Evolutionary conservation across 768 basidiomycete species (phyloP).

Genomic region (Cubamyces sp.): DNA sequence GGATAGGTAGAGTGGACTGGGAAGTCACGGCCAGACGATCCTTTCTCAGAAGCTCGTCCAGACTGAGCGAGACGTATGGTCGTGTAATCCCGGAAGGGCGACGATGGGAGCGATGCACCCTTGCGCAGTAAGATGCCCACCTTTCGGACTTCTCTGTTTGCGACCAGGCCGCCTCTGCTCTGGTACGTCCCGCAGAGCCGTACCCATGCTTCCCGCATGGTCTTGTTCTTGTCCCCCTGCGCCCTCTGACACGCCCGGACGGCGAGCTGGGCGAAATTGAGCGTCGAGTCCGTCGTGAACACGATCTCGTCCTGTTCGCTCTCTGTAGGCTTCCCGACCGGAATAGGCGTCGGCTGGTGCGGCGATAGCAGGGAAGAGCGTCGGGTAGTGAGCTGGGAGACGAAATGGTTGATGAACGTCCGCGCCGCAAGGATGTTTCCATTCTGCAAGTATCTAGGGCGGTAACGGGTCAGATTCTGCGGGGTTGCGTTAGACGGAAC

Average conservation of each 20-base stretch:
- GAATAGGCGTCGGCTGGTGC: conserved; percentile 47
- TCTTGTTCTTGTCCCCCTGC: conserved; percentile 77
- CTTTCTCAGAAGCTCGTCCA: conserved; percentile 17
- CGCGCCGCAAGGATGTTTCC: conserved; percentile 92
- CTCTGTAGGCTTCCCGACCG: conserved; percentile 47
- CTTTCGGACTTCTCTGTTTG: conserved; percentile 62
- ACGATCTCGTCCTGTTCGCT: conserved; percentile 59
- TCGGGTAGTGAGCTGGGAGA: conserved; percentile 59
- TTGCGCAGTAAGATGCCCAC: conserved; percentile 44
- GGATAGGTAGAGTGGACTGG: conserved; percentile 5
- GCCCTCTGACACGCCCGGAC: conserved; percentile 87
- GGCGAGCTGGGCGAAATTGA: conserved; percentile 92
- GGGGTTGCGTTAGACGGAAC: not conserved
- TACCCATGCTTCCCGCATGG: conserved; percentile 82
- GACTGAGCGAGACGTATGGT: conserved; percentile 11
- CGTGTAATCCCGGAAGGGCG: conserved; percentile 14
- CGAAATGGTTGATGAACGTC: conserved; percentile 87
- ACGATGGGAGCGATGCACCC: conserved; percentile 15
- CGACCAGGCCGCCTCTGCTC: conserved; percentile 64
- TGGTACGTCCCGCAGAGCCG: conserved; percentile 85
- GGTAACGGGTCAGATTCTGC: conserved; percentile 11
- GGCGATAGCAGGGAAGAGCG: conserved; percentile 47
- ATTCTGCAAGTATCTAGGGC: conserved; percentile 70
- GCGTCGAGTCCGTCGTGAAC: conserved; percentile 70
- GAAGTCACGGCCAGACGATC: conserved; percentile 9